A percentile compares a stretch with the other conserved stretches of the same genome.
These are phyloP conservation scores for Paspalum vaginatum DNA, from an alignment of 176 grass and related monocot genomes.

Conservation along the genomic window DNA sequence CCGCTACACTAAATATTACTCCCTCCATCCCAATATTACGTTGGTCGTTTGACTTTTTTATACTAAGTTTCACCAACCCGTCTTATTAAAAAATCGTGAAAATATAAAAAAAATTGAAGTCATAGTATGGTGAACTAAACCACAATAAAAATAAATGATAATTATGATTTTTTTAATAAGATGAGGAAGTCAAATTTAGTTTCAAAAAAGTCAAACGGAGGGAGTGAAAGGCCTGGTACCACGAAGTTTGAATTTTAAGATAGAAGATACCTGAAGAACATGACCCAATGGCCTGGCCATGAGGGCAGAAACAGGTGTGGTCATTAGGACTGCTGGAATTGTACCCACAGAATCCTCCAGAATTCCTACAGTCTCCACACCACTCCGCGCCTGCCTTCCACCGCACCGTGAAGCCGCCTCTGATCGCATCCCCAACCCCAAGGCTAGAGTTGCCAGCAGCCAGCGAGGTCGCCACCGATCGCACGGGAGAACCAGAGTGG, in stretches of 20 bases:
- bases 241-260: background rate
- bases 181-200: too few relatives aligned
- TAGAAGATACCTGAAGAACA: constrained; percentile 38
- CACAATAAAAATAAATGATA: too few relatives aligned
- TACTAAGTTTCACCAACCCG: too few relatives aligned
- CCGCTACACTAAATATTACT: too few relatives aligned
- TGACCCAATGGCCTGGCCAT: background rate
- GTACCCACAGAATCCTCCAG: constrained; percentile 56
- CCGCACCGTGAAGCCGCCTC: constrained; percentile 37
- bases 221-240: background rate
- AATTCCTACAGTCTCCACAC: constrained; percentile 40
- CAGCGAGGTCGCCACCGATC: background rate
- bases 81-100: too few relatives aligned
- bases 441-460: constrained; percentile 21
- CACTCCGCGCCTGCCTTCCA: constrained; percentile 46
- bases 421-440: background rate
- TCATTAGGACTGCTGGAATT: background rate
- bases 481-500: background rate
- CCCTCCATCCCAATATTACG: too few relatives aligned
- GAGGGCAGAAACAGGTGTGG: constrained; percentile 42
- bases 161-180: too few relatives aligned
- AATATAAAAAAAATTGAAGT: too few relatives aligned
- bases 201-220: too few relatives aligned
- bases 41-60: too few relatives aligned
- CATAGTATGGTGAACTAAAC: too few relatives aligned